phyloP scores from a whole-genome alignment of 2,329 filamentous ascomycete genomes.

The Aspergillus brasiliensis region DNA sequence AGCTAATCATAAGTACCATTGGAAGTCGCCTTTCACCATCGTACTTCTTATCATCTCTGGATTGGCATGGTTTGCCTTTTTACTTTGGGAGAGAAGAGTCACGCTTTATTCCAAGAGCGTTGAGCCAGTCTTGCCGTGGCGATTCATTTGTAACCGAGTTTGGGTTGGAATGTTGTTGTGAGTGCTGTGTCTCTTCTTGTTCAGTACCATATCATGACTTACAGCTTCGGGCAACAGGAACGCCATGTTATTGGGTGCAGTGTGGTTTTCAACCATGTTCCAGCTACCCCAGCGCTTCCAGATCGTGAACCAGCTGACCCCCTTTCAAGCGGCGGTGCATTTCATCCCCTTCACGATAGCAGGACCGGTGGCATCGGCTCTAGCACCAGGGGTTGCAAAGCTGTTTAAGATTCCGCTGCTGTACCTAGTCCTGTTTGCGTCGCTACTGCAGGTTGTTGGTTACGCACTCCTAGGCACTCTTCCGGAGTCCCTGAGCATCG shows the following conservation, averaged over 20 bases:
- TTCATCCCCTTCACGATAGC: conserved; percentile 10
- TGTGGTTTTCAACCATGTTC: conserved; percentile 11
- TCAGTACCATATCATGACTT: too few relatives aligned
- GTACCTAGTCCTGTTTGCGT: neutral
- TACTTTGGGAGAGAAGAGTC: neutral
- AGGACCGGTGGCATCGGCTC: neutral
- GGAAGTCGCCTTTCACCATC: neutral
- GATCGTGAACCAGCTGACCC: conserved; percentile 8
- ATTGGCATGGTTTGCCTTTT: neutral
- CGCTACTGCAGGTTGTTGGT: neutral
- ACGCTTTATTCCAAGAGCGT: neutral
- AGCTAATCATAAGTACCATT: neutral
- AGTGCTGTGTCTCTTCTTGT: neutral
- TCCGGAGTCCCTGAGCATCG: neutral
- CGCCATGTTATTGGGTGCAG: neutral
- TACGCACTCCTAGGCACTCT: neutral
- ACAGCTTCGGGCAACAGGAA: neutral
- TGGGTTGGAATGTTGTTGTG: conserved; percentile 16
- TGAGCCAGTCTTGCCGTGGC: conserved; percentile 17
- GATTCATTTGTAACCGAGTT: conserved; percentile 15
- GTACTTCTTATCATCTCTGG: neutral
- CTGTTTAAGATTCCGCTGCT: neutral
- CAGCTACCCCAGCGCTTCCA: conserved; percentile 11
- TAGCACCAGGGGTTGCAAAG: neutral
- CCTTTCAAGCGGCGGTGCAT: conserved; percentile 5